Conservation (phyloP, 345 rosid species). For the Pelargonium nanum region DNA sequence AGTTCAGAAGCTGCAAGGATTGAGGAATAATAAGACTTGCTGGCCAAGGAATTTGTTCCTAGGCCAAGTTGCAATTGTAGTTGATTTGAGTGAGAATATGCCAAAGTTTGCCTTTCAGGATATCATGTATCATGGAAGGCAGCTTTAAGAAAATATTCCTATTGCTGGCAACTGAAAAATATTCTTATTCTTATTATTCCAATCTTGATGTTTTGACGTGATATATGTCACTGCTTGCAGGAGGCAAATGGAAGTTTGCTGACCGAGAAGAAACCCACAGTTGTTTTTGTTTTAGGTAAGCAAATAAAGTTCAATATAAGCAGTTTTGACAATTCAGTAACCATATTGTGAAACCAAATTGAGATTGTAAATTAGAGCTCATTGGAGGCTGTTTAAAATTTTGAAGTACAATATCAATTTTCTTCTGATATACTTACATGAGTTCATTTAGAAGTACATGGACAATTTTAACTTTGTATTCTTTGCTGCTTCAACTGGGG, state of each 20-base stretch:
- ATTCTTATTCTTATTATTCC: constrained; percentile 4
- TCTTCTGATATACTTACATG: too few species aligned
- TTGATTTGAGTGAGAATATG: neutral
- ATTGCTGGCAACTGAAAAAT: neutral
- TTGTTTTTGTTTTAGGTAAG: constrained; percentile 87
- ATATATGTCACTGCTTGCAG: constrained; percentile 25
- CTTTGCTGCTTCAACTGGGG: neutral
- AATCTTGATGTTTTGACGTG: constrained; percentile 3
- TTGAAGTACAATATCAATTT: neutral
- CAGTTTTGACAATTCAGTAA: neutral
- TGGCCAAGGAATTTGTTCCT: neutral
- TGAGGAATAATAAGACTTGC: too few species aligned
- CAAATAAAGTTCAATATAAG: neutral
- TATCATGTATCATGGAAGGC: neutral
- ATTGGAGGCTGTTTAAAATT: neutral
- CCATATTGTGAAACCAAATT: neutral
- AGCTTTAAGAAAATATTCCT: neutral
- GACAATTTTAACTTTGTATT: too few species aligned
- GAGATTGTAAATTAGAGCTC: neutral
- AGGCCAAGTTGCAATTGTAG: neutral
- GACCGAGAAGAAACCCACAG: constrained; percentile 49
- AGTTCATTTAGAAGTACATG: neutral
- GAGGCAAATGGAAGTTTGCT: constrained; percentile 24
- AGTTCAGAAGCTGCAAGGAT: too few species aligned
- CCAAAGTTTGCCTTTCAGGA: neutral